Base-by-base conservation (phyloP, 1,284 basidiomycete genomes). In the Pyrrhoderma lamaoense region DNA sequence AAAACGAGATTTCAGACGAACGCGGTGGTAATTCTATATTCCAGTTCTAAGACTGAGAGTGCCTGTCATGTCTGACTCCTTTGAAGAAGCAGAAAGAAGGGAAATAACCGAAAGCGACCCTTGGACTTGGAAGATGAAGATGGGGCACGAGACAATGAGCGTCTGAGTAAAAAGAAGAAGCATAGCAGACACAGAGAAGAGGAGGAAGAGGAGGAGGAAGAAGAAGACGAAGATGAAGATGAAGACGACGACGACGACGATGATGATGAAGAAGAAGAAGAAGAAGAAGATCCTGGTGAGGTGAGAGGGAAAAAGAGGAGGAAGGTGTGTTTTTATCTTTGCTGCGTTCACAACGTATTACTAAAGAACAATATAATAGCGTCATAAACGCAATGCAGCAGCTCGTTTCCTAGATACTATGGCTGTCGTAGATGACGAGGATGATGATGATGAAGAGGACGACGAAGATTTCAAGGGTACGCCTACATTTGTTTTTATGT, bases 341-440 rank as follows among this genome's bases (percentile, higher is more conserved):
- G 25, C 48, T 25, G 14, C 27, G 47, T 45, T 11, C 18, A n/a
- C n/a, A 2, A 42, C 36, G 46, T 9, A 42, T 27, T 2, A 27
- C 45, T 38, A 43, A 31, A 46, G 42, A 57, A 43, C 42, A 50
- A 47, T 16, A 36, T 56, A 27, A 77, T 40, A 77, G 57, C 80
- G 80, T 53, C 82, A 84, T 62, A 82, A 78, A 64, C 75, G 77
- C 45, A 70, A 72, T 55, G 71, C 72, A 16, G 77, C 81, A 31
- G 89, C 83, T 64, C 85, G 86, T 59, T 98, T 93, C 83, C 74
- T 97, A 61, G 94, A 98, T 82, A 79, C 94, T 56, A 91, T 96
- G 70, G 94, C 93, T 56, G 92, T 93, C 62, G 90, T 93, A 25
- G 89, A 89, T 60, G 89, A 92, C 47, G 94, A 97, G 49, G 93